Base-by-base conservation (phyloP, 73 alveolate genomes). In the Blepharisma stoltei region DNA sequence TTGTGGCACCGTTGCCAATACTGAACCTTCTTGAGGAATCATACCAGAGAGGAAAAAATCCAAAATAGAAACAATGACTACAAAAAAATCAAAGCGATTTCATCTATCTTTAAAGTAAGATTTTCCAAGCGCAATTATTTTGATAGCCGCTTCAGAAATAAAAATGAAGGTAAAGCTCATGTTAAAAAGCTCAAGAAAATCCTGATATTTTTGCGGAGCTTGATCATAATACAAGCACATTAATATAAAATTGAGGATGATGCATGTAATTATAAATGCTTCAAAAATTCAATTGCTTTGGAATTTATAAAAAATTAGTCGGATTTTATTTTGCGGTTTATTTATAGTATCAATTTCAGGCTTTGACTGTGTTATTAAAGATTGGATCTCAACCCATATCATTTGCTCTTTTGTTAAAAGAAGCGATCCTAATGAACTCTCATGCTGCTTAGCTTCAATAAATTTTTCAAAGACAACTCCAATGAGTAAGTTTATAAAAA, bases 61-160 rank as follows among this genome's bases (percentile, higher is more conserved):
- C 41, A 92, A 66, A 47, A 92, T 60, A 54, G 98, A 87, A 5
- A 97, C 93, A 7, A 86, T 46, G 6, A 96, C 99, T 21, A 96
- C 98, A 88, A 93, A 89, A 70, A 94, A 94, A 79, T 96, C 99
- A 82, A 96, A 96, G 77, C 65, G 76, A 81, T 96, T 96, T 97
- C 98, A 96, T 14, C 78, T 82, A 67, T 89, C 90, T 78, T 89
- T 82, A 76, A 96, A 94, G 83, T 94, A 96, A 45, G 90, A 88
- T 6, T 14, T 43, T 3, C 96, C 97, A 83, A 92, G 92, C n/a
- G 97, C 98, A 14, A 73, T 53, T 47, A 92, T 78, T 81, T 96
- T 96, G 60, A 96, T 54, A 43, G 92, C 6, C 27, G 96, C 83
- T 84, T 96, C 99, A 6, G 86, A 55, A 6, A 84, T 88, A 80